A percentile compares a stretch with the other conserved stretches of the same genome.
Evolutionary conservation across 768 basidiomycete species (phyloP).

Genomic region (Guyanaporus albipodus): DNA sequence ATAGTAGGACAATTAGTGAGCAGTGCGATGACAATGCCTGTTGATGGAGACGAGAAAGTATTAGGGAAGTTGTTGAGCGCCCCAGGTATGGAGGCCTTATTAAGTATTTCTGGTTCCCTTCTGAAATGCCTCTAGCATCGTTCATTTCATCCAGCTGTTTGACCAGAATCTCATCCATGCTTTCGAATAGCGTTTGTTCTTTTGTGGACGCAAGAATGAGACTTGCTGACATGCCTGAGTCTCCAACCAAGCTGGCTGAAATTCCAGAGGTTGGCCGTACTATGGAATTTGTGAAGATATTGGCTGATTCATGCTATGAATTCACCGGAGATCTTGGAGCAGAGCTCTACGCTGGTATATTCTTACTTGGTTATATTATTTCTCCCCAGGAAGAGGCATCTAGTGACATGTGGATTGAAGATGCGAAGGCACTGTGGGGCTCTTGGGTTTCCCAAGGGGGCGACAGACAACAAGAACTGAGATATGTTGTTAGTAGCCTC

Average conservation of each 20-base stretch:
- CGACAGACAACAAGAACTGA: conserved; percentile 18
- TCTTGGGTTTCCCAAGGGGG: conserved; percentile 17
- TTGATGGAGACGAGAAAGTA: neutral
- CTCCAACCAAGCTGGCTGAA: conserved; percentile 1
- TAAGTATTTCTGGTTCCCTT: neutral
- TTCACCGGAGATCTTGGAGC: conserved; percentile 18
- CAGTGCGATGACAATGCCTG: neutral
- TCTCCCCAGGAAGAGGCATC: conserved; percentile 6
- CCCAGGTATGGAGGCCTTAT: conserved; percentile 12
- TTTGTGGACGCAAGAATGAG: conserved; percentile 15
- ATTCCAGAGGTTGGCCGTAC: neutral
- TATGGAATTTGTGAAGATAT: conserved; percentile 12
- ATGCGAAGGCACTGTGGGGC: conserved; percentile 32
- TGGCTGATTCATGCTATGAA: conserved; percentile 19
- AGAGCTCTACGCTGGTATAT: conserved; percentile 19
- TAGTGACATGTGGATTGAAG: conserved; percentile 11
- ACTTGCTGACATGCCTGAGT: conserved; percentile 8
- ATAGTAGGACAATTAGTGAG: conserved; percentile 30
- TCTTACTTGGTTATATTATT: conserved; percentile 22
- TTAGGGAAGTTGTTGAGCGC: conserved; percentile 12
- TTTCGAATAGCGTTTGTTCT: conserved; percentile 13
- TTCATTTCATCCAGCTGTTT: conserved; percentile 23
- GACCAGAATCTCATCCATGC: conserved; percentile 10
- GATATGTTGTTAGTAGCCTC: conserved; percentile 26
- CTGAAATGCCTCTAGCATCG: conserved; percentile 10